Conservation (phyloP, 2,329 filamentous ascomycete species). For the Tolypocladium ophioglossoides region DNA sequence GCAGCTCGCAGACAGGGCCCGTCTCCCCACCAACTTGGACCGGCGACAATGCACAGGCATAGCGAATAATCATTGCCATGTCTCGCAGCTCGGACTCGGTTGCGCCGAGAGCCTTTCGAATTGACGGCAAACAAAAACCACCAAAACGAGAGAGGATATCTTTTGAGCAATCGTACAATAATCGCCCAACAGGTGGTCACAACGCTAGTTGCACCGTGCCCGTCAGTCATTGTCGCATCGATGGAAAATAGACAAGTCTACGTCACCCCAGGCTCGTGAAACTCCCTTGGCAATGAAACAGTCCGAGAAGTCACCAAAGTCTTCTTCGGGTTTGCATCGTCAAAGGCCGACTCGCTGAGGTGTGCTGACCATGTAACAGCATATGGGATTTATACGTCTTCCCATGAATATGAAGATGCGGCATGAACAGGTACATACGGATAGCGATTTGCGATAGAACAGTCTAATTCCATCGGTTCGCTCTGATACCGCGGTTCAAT, state of each 20-base stretch:
- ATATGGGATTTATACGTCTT: background rate
- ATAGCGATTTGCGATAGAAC: background rate
- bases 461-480: background rate
- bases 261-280: no score
- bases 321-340: no score
- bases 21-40: background rate
- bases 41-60: background rate
- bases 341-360: background rate
- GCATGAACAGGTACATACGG: background rate
- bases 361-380: background rate
- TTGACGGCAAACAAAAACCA: no score
- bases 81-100: background rate
- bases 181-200: no score
- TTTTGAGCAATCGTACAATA: no score
- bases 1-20: background rate
- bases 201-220: no score
- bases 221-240: no score
- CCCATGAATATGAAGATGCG: background rate
- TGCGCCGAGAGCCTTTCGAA: no score
- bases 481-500: background rate
- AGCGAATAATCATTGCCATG: background rate
- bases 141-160: no score
- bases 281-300: background rate
- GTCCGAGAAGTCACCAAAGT: background rate
- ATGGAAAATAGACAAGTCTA: no score